phyloP scores from a whole-genome alignment of 805 yeast genomes.

The Myxozyma sirexii region DNA sequence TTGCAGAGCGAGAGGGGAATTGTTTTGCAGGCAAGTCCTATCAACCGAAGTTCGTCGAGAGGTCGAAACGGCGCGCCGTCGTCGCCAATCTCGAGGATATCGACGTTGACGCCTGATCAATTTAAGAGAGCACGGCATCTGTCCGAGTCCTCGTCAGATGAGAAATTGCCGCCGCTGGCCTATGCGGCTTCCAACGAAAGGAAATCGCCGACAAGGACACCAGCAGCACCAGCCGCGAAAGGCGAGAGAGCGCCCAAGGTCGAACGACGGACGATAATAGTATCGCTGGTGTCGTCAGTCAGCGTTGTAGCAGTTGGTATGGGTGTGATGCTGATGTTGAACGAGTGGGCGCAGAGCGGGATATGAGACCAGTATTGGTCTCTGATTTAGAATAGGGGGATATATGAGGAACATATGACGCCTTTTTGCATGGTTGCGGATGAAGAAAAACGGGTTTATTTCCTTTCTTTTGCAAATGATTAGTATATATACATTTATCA shows the following conservation, averaged over 20 bases:
- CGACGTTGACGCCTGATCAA: conserved; percentile 20
- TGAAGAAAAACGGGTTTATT: no score
- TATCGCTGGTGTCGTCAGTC: conserved; percentile 28
- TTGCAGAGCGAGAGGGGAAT: conserved; percentile 14
- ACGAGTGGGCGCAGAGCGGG: conserved; percentile 11
- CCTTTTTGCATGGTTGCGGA: no score
- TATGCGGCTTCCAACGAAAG: background rate
- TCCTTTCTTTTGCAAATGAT: background rate
- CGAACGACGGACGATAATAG: background rate
- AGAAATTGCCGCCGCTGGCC: background rate
- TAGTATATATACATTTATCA: background rate
- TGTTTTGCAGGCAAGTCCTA: background rate
- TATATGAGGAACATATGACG: no score
- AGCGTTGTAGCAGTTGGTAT: conserved; percentile 30
- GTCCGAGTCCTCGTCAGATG: background rate
- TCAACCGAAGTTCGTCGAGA: background rate
- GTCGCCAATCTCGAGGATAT: conserved; percentile 1
- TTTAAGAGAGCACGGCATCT: conserved; percentile 16
- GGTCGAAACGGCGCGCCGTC: background rate
- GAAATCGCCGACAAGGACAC: background rate
- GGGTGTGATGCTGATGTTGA: conserved; percentile 25
- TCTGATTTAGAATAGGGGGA: no score
- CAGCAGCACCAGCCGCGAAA: no score
- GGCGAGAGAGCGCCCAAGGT: no score
- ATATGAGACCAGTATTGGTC: background rate